Evolutionary conservation across 108 stramenopile genomes (phyloP).

Genomic region (Aurantiochytrium sp.): DNA sequence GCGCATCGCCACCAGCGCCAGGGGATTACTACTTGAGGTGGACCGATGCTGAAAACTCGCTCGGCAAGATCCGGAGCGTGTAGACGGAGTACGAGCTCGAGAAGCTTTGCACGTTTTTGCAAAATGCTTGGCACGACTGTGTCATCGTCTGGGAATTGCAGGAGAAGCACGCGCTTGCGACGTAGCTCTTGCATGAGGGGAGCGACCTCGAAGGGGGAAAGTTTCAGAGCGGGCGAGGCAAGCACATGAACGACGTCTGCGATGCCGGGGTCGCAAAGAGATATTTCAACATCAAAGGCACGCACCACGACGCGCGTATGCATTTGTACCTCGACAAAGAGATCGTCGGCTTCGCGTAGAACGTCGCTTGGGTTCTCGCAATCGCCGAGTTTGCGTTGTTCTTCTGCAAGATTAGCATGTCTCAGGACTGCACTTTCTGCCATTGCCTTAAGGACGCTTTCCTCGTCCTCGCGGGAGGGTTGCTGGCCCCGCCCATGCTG

Average conservation of each 20-base stretch:
- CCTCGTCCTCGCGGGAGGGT: background rate
- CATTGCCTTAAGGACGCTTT: background rate
- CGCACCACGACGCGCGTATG: background rate
- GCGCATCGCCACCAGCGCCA: slow-evolving; percentile 6
- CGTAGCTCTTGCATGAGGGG: background rate
- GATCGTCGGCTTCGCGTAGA: background rate
- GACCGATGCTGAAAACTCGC: background rate
- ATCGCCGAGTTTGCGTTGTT: background rate
- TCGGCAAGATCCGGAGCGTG: background rate
- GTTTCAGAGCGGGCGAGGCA: background rate
- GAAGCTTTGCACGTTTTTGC: background rate
- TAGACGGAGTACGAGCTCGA: background rate
- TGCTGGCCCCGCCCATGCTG: background rate
- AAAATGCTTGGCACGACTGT: background rate
- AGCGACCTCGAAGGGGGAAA: background rate
- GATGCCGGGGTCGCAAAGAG: background rate
- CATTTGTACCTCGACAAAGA: background rate
- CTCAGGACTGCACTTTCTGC: background rate
- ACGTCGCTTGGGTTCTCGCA: background rate
- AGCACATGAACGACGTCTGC: background rate
- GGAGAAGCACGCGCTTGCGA: background rate
- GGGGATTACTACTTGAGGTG: background rate
- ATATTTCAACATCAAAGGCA: background rate
- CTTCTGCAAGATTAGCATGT: background rate
- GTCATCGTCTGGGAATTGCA: background rate